phyloP scores from a whole-genome alignment of 768 basidiomycete species.

The Neoboletus brunneissimus region DNA sequence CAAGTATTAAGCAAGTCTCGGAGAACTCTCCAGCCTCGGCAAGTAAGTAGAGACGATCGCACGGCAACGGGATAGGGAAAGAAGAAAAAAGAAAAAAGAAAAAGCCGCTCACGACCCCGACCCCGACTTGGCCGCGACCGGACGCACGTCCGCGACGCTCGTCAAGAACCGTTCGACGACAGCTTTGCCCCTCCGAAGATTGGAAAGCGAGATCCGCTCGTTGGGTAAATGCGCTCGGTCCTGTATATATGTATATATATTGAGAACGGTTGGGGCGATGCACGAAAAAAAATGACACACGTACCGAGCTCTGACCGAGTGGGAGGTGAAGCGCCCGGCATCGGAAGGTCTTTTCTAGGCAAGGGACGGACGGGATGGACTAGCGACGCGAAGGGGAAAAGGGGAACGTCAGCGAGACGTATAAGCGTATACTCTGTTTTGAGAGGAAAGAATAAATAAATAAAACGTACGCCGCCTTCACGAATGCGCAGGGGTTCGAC shows the following conservation, averaged over 20 bases:
- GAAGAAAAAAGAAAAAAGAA: not conserved
- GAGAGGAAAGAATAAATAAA: not conserved
- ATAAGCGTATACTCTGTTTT: not conserved
- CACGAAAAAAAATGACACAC: conserved; percentile 20
- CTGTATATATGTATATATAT: too few species aligned
- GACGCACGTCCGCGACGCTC: conserved; percentile 41
- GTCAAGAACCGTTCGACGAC: conserved; percentile 74
- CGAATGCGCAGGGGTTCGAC: conserved; percentile 81
- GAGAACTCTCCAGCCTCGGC: too few species aligned
- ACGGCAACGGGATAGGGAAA: not conserved
- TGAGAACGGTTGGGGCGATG: conserved; percentile 20
- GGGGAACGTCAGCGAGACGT: not conserved
- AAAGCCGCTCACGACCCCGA: not conserved
- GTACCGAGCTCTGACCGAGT: conserved; percentile 85
- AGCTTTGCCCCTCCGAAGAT: conserved; percentile 73
- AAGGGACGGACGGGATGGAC: conserved; percentile 94
- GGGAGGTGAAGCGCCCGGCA: conserved; percentile 93
- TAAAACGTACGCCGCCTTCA: conserved; percentile 79
- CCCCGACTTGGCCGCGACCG: not conserved
- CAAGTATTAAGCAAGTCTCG: too few species aligned
- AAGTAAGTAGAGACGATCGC: too few species aligned
- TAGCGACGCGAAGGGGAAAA: conserved; percentile 28
- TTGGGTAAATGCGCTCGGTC: conserved; percentile 93
- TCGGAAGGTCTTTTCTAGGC: conserved; percentile 85
- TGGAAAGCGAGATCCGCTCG: conserved; percentile 84